Conservation (phyloP, 2,329 filamentous ascomycete species). For the Plectosphaerella plurivora region DNA sequence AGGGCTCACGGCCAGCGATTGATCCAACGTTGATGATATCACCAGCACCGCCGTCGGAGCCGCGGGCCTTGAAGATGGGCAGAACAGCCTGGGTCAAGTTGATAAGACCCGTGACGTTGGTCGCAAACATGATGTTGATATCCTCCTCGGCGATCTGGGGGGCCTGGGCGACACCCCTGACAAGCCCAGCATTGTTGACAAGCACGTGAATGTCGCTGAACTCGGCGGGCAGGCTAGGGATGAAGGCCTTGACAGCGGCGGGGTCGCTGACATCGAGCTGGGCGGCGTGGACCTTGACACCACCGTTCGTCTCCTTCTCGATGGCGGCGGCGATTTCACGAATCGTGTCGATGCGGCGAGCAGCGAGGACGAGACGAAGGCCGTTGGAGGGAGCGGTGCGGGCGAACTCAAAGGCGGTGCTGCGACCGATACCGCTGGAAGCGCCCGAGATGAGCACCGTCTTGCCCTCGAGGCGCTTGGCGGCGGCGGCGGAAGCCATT, state of each 20-base stretch:
- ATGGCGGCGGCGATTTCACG: constrained; percentile 75
- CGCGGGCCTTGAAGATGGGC: constrained; percentile 71
- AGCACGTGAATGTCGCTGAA: constrained; percentile 83
- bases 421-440: constrained; percentile 83
- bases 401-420: constrained; percentile 87
- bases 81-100: constrained; percentile 93
- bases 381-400: constrained; percentile 68
- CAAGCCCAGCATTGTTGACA: constrained; percentile 93
- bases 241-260: constrained; percentile 68
- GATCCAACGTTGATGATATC: constrained; percentile 95
- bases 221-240: constrained; percentile 69
- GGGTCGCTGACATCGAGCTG: constrained; percentile 84
- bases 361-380: constrained; percentile 81
- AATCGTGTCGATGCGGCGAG: constrained; percentile 76
- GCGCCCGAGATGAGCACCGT: constrained; percentile 90
- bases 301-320: constrained; percentile 67
- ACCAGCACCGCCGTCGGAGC: constrained; percentile 67
- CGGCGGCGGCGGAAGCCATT: constrained; percentile 49
- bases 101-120: constrained; percentile 92
- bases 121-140: constrained; percentile 81
- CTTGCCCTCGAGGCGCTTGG: constrained; percentile 86
- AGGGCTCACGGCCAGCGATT: constrained; percentile 82
- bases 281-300: constrained; percentile 77
- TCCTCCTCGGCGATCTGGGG: constrained; percentile 80
- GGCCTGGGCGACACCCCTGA: constrained; percentile 81